Evolutionary conservation across 768 basidiomycete genomes (phyloP), one percentile per base, ranked within the genome.

Genomic region (Mycena chlorophos): DNA sequence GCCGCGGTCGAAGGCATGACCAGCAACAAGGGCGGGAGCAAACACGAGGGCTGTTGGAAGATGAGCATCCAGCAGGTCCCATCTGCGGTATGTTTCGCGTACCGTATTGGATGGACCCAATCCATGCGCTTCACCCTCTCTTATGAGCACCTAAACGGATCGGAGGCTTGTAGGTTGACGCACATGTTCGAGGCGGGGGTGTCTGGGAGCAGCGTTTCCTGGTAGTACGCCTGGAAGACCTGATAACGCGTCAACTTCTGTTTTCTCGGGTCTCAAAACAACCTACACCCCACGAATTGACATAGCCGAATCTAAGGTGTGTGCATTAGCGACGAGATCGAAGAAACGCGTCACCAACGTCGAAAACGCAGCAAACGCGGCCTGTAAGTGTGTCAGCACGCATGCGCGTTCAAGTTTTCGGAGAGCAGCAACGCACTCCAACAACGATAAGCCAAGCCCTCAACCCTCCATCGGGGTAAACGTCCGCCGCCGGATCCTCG

Each of bases 201-300:
- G 20, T 77, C 61, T 1, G 63, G 68, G 25, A 90, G 74, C 8
- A 86, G n/a, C 0, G 72, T 78, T 39, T 77, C 69, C 58, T 87
- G 75, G 57, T 91, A 91, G 65, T 89, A 88, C 6, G 76, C 78
- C 77, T 91, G 89, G 66, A 90, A 90, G 23, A 83, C 76, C 85
- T 87, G 60, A 38, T 47, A 31, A 37, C 13, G 26, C 20, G 1
- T 25, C 23, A 42, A 30, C 45, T 2, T 49, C 8, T 3, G 2
- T 34, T 34, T 13, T 17, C 17, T 28, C n/a, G n/a, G 10, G 5
- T 40, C 26, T 14, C 5, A 6, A 22, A 14, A 25, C 27, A 38
- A 6, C 55, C n/a, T 45, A 56, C 53, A 17, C 60, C 60, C 60
- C 60, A 61, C 1, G 60, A 37, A 20, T 61, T 61, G 10, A 61